Base-by-base conservation (phyloP, 2,329 filamentous ascomycete genomes). In the Trichoderma endophyticum region DNA sequence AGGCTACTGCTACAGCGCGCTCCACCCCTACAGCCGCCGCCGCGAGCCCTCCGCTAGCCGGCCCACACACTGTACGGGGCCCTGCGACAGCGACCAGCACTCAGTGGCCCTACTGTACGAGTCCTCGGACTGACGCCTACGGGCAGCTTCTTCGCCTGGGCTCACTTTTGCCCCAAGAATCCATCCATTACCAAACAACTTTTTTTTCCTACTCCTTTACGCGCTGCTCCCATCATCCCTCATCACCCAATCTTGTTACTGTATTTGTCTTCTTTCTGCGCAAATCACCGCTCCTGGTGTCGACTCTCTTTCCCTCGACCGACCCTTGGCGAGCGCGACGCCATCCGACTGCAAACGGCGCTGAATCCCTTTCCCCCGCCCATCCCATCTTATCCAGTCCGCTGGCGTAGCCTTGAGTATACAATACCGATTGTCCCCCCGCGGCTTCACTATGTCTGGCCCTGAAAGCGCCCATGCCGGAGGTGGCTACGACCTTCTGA, bases 401-500 rank as follows among this genome's bases (percentile, higher is more conserved):
- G 64, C 59, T 65, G 30, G 48, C 65, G 48, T 63, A 59, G 64
- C 64, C 57, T 54, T 68, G 56, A 24, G 30, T 54, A 36, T 54
- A 62, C 70, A 57, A 67, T 51, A 54, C 60, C 56, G 54, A 59
- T 21, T 64, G 14, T 67, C 65, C 26, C 39, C 26, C 39, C 61
- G 56, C 36, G 60, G 62, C 74, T 74, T 75, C 74, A 76, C 74
- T 77, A 89, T 89, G 87, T 83, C 86, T 77, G 84, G 84, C 81
- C 81, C 83, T 73, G 85, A 87, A 78, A 80, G 79, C 76, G 78
- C 78, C 70, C 79, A 79, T 73, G 78, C 80, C 77, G 77, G 78
- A 39, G 84, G 85, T 77, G 83, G 85, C 75, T 88, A 86, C 76
- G 88, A 90, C 80, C 82, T 90, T 75, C 80, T 90, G 74, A 84